Evolutionary conservation across 2,329 filamentous ascomycete species (phyloP).

Genomic region (Colletotrichum orchidophilum): DNA sequence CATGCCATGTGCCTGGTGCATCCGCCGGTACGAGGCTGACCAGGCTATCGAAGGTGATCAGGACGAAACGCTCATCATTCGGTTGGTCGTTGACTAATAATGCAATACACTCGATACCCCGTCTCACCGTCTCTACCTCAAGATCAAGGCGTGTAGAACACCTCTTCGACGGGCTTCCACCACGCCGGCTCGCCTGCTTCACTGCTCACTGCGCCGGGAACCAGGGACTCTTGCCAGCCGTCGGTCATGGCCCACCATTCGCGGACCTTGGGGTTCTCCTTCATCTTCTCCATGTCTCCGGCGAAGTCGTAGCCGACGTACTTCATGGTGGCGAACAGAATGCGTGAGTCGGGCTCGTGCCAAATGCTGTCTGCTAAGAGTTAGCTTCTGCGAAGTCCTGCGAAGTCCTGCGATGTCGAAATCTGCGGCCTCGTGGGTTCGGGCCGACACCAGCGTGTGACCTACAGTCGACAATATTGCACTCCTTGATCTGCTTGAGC

Average conservation of each 20-base stretch:
- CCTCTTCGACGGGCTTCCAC: constrained; percentile 77
- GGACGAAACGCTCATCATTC: constrained; percentile 16
- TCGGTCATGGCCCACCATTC: constrained; percentile 89
- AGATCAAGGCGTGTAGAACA: constrained; percentile 70
- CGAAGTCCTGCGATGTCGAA: background rate
- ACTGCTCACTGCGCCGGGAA: constrained; percentile 67
- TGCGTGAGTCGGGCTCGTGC: constrained; percentile 68
- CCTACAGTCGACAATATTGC: constrained; percentile 78
- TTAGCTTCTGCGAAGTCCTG: background rate
- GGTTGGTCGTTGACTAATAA: constrained; percentile 24
- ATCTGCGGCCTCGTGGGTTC: background rate
- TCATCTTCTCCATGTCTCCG: constrained; percentile 81
- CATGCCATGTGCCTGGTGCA: background rate
- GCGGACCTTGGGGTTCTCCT: constrained; percentile 74
- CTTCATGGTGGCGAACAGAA: constrained; percentile 80
- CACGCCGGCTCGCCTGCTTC: constrained; percentile 68
- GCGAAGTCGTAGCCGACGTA: constrained; percentile 79
- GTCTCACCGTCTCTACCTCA: background rate
- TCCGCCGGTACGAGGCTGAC: background rate
- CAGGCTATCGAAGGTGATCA: background rate
- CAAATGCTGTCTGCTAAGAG: constrained; percentile 72
- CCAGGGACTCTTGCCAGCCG: constrained; percentile 73
- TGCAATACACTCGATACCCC: constrained; percentile 17
- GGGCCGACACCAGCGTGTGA: constrained; percentile 4
- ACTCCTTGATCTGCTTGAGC: constrained; percentile 77